Evolutionary conservation across 805 yeast species (phyloP), one percentile per base, ranked within the genome.

Genomic region (Kodamaea kaohsiungensis): DNA sequence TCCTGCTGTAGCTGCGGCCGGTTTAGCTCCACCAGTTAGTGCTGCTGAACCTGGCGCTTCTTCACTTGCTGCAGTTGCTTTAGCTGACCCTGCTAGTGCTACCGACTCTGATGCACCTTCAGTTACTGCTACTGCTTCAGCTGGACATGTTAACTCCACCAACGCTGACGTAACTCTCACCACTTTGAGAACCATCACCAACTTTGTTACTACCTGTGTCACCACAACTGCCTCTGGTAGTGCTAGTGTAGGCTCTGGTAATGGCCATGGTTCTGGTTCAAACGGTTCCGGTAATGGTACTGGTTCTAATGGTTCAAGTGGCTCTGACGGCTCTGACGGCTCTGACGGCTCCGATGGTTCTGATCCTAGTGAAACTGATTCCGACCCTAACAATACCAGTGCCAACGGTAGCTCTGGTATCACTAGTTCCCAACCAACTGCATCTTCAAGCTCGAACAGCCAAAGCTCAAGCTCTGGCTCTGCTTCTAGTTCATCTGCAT

Each of bases 201-300:
- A 30, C 35, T 30, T 30, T 30, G 10, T 30, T 12, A 30, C 35
- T 9, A 30, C 35, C 8, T 30, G 35, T 30, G 25, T 22, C 25
- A 22, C 43, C 35, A 18, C 43, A 15, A 5, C 35, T 35, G 5
- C 33, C 3, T 4, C 43, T 6, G n/a, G 38, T 15, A n/a, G 15
- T 6, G n/a, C 46, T 15, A n/a, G 15, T 6, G 39, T 13, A 10
- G 43, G 27, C n/a, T 45, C 54, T 5, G 42, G 51, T 15, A 46
- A 59, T 37, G 27, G 61, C 38, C 17, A 57, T 19, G 52, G 58
- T 43, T 19, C 56, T 61, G 43, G 56, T 35, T 42, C 56, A 16
- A 25, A 48, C 4, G 27, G 51, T 30, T 22, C 55, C 33, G 25
- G 53, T 7, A 45, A 58, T 7, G 43, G 53, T 45, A 43, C 53